phyloP scores from a whole-genome alignment of 768 basidiomycete genomes.

The Trametes gibbosa region DNA sequence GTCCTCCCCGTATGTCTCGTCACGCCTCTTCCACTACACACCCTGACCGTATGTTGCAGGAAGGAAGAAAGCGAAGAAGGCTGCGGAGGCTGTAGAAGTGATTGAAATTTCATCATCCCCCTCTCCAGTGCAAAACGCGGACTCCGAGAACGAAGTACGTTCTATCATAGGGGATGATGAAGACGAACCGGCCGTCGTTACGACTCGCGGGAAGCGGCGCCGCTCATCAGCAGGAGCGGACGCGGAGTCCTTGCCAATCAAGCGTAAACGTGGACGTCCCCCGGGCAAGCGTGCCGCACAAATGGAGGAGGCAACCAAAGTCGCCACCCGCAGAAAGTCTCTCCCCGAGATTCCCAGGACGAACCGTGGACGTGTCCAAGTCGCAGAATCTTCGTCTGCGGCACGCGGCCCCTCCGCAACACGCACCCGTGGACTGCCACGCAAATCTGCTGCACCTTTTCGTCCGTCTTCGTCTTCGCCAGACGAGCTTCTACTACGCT shows the following conservation, averaged over 20 bases:
- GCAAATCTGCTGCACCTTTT: not conserved
- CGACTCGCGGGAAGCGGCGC: conserved; percentile 1
- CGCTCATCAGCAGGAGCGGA: conserved; percentile 8
- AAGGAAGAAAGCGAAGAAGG: conserved; percentile 13
- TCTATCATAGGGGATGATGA: conserved; percentile 14
- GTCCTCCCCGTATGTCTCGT: conserved; percentile 52
- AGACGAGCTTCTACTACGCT: conserved; percentile 15
- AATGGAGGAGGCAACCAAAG: not conserved
- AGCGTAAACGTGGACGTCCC: conserved; percentile 11
- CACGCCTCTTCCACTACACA: no score
- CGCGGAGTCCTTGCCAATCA: not conserved
- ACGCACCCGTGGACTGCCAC: conserved; percentile 1
- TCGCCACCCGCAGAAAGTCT: not conserved
- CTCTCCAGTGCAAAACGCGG: not conserved
- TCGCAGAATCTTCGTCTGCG: not conserved
- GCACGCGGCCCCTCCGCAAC: not conserved
- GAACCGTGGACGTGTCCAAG: not conserved
- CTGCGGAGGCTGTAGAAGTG: not conserved
- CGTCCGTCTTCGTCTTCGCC: conserved; percentile 7
- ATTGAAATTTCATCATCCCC: not conserved
- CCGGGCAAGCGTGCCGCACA: conserved; percentile 5
- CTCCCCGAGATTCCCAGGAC: not conserved
- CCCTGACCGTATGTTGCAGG: not conserved
- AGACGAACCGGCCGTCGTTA: not conserved
- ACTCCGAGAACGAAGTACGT: conserved; percentile 19